Evolutionary conservation across 148 eudicot genomes (phyloP).

Genomic region (Chenopodium album): DNA sequence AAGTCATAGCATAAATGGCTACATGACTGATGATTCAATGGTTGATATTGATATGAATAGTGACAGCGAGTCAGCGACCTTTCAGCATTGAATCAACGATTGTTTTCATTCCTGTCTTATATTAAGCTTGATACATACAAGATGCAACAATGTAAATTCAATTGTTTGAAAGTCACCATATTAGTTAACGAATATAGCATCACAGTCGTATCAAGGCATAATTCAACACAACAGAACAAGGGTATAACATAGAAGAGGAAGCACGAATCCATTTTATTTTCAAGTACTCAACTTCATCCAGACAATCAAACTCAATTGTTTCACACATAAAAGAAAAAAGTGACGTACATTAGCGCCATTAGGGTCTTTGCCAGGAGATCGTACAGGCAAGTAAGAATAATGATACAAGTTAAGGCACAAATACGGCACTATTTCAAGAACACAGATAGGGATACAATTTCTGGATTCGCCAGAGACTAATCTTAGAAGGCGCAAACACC

Average conservation of each 20-base stretch:
- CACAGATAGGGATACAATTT: constrained; percentile 9
- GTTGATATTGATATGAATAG: too few relatives aligned
- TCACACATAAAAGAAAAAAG: neutral
- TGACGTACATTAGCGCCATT: neutral
- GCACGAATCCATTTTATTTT: neutral
- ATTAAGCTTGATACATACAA: neutral
- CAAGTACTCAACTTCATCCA: neutral
- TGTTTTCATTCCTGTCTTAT: neutral
- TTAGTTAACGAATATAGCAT: neutral
- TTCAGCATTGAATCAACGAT: too few relatives aligned
- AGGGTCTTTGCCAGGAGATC: neutral
- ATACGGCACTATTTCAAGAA: constrained; percentile 12
- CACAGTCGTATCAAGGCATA: neutral
- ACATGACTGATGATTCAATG: too few relatives aligned
- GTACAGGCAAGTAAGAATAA: neutral
- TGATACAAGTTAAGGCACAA: constrained; percentile 16
- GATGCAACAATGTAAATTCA: neutral
- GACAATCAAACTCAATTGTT: constrained; percentile 1
- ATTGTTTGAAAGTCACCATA: neutral
- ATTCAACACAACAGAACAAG: neutral
- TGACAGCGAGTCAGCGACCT: too few relatives aligned
- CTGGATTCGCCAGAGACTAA: neutral
- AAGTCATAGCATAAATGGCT: too few relatives aligned
- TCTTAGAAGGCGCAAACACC: constrained; percentile 42
- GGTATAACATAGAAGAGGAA: neutral